These are phyloP conservation scores for Cryptococcus hybrid DNA, from an alignment of 1,284 basidiomycete species.

Conservation along the genomic window DNA sequence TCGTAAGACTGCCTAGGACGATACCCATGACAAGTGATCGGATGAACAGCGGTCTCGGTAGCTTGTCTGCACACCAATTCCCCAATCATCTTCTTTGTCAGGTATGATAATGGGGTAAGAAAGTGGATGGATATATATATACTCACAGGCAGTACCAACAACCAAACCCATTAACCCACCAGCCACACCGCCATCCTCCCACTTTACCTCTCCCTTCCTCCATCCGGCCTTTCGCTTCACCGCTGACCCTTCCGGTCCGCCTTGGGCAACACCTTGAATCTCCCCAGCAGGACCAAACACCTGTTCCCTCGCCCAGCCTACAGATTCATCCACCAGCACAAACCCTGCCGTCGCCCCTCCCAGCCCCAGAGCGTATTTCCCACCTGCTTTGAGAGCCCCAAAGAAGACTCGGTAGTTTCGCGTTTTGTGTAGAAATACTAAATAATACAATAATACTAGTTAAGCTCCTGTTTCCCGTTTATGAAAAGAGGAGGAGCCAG, in stretches of 20 bases:
- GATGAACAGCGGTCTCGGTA: not conserved
- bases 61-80: not conserved
- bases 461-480: not conserved
- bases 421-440: slow-evolving; percentile 51
- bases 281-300: slow-evolving; percentile 11
- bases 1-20: not conserved
- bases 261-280: not conserved
- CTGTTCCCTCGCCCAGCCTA: slow-evolving; percentile 33
- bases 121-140: too few species aligned
- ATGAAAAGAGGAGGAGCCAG: too few species aligned
- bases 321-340: slow-evolving; percentile 39
- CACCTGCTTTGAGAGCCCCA: slow-evolving; percentile 32
- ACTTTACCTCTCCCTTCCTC: slow-evolving; percentile 30
- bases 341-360: slow-evolving; percentile 35
- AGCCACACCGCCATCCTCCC: slow-evolving; percentile 43
- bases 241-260: not conserved
- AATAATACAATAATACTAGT: not conserved
- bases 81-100: not conserved
- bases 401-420: slow-evolving; percentile 48
- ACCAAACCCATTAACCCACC: slow-evolving; percentile 34
- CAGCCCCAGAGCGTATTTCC: slow-evolving; percentile 33
- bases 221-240: slow-evolving; percentile 24
- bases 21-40: not conserved
- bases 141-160: slow-evolving; percentile 40
- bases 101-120: not conserved